Percentiles rank a stretch among this genome's conserved stretches.
phyloP scores from a whole-genome alignment of 345 rosid genomes.

The Salix brachista region DNA sequence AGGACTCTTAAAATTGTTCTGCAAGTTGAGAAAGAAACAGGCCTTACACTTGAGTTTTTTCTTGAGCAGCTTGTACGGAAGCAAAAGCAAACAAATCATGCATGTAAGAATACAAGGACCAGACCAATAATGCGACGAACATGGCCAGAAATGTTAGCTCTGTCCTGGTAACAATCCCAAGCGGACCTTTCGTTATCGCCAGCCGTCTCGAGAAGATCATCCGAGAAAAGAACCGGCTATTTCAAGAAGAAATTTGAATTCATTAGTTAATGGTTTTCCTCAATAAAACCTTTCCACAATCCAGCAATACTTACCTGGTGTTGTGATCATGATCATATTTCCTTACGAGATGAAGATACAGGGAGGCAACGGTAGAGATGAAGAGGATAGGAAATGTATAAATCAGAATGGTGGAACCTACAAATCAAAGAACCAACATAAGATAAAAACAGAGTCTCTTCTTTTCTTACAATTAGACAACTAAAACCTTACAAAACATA shows the following conservation, averaged over 20 bases:
- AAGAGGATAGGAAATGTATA: constrained; percentile 58
- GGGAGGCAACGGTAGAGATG: constrained; percentile 49
- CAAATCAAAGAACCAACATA: background rate
- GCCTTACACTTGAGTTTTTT: constrained; percentile 11
- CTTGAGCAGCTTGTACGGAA: constrained; percentile 4
- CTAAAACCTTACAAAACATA: background rate
- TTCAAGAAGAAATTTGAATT: background rate
- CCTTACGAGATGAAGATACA: constrained; percentile 54
- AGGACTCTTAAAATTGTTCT: background rate
- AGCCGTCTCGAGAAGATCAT: constrained; percentile 7
- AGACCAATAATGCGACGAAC: constrained; percentile 11
- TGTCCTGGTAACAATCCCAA: constrained; percentile 19
- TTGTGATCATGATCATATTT: constrained; percentile 6
- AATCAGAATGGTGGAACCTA: constrained; percentile 49
- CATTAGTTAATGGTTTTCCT: background rate
- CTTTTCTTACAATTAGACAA: background rate
- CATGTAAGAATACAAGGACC: constrained; percentile 22
- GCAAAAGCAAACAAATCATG: constrained; percentile 13
- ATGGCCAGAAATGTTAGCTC: constrained; percentile 15
- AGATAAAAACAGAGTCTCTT: background rate
- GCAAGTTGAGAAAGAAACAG: too few relatives aligned
- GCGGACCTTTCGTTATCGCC: constrained; percentile 16
- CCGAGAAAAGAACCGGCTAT: background rate
- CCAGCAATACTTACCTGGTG: constrained; percentile 4
- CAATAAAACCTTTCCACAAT: background rate